Base-by-base conservation (phyloP, 2,329 filamentous ascomycete species). In the Hypomyces perniciosus region DNA sequence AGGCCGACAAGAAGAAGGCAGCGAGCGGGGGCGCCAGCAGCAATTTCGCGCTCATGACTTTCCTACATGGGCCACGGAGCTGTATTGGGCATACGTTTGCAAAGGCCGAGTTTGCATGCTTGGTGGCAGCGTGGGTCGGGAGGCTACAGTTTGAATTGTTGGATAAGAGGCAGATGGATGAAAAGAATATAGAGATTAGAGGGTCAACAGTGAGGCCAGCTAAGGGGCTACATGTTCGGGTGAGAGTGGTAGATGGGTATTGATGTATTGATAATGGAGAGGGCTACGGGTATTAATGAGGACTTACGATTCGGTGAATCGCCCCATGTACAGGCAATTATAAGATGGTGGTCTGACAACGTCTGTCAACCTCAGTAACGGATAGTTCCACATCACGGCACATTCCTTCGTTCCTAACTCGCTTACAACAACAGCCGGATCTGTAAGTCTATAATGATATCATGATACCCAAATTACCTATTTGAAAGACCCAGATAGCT, bases 91-190 rank as follows among this genome's bases (percentile, higher is more conserved):
- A 53, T 62, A 63, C 76, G 2, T 95, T 95, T 69, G 86, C 90
- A 0, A 85, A 83, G 63, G 82, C 85, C 1, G 91, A 96, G 72
- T 88, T 95, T 67, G 89, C 88, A 7, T 91, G 86, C 62, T 69
- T 96, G 56, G 64, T 96, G 37, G 90, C 90, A 20, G 77, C 80
- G 9, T 82, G 86, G 75, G 78, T 91, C 4, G 89, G 90, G 1
- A 76, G 80, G 38, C 95, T 93, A 67, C 77, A 83, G 61, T 82
- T 84, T 62, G 70, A 70, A 56, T 62, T 83, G 46, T 65, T 68
- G 55, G 69, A 83, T 58, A 70, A 80, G 61, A 78, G 83, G 54
- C 77, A 84, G 63, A 69, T 83, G 63, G 83, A 86, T 61, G 81
- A 89, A 68, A 74, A 72, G 46, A 81, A 85, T 57, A 64, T 91